A percentile compares a stretch with the other conserved stretches of the same genome.
phyloP scores from a whole-genome alignment of 345 rosid genomes.

The Moringa oleifera region DNA sequence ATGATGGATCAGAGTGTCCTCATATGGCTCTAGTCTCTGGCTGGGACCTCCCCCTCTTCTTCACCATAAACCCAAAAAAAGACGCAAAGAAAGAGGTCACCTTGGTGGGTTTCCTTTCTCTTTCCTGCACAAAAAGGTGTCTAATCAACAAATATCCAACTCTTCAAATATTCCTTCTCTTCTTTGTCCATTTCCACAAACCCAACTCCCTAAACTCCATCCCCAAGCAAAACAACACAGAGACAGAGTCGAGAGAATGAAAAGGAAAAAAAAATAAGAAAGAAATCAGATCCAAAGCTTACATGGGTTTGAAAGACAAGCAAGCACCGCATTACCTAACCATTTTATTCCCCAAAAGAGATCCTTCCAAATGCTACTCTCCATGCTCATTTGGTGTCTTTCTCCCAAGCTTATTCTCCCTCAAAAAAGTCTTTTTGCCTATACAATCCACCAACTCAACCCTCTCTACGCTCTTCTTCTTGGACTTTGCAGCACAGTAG shows the following conservation, averaged over 20 bases:
- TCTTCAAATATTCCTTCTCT: slow-evolving; percentile 29
- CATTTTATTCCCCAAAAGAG: slow-evolving; percentile 32
- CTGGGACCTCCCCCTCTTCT: not conserved
- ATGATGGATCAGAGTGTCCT: no score
- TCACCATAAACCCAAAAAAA: not conserved
- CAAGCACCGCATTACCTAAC: slow-evolving; percentile 33
- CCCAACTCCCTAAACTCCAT: slow-evolving; percentile 20
- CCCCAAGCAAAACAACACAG: slow-evolving; percentile 16
- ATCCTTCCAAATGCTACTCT: slow-evolving; percentile 43
- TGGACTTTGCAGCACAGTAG: slow-evolving; percentile 31
- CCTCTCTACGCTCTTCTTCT: slow-evolving; percentile 27
- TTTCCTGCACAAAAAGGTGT: no score
- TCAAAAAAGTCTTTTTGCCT: slow-evolving; percentile 34
- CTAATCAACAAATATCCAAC: slow-evolving; percentile 12
- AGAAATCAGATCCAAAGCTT: slow-evolving; percentile 18
- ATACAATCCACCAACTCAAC: slow-evolving; percentile 37
- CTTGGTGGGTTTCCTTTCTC: slow-evolving; percentile 15
- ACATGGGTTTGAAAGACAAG: slow-evolving; percentile 12
- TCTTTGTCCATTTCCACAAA: slow-evolving; percentile 26
- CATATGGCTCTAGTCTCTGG: no score
- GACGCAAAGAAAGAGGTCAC: slow-evolving; percentile 8
- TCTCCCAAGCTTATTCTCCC: slow-evolving; percentile 19
- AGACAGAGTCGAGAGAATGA: slow-evolving; percentile 20
- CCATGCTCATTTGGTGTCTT: slow-evolving; percentile 33
- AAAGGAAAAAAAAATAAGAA: slow-evolving; percentile 11